phyloP scores from a whole-genome alignment of 2,329 filamentous ascomycete species.

The Didymella glomerata region DNA sequence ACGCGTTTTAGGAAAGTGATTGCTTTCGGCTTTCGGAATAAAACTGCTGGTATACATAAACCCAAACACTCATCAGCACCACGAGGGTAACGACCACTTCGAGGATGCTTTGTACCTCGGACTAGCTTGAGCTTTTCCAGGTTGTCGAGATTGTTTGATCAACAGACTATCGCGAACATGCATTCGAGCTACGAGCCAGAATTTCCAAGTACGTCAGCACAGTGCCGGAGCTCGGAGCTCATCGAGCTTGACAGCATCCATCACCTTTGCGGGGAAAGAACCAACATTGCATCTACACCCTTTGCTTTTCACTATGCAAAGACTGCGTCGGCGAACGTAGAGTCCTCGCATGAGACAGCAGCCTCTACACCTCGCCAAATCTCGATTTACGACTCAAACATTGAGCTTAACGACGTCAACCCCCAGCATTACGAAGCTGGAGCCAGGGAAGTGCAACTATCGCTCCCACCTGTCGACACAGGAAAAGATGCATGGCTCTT shows the following conservation, averaged over 20 bases:
- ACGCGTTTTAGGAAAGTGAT: background rate
- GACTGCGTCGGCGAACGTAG: background rate
- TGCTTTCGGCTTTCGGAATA: background rate
- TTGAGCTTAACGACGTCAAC: conserved; percentile 1
- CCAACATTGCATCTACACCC: background rate
- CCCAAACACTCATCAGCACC: background rate
- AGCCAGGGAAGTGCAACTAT: background rate
- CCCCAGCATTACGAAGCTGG: background rate
- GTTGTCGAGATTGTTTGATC: too few relatives aligned
- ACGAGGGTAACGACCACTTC: background rate
- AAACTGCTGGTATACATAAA: background rate
- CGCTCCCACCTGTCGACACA: conserved; percentile 28
- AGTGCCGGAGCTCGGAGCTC: background rate
- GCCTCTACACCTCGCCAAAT: background rate
- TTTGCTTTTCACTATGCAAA: too few relatives aligned
- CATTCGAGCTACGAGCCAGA: background rate
- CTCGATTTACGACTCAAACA: background rate
- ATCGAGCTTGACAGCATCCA: background rate
- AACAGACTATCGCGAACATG: background rate
- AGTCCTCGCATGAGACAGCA: conserved; percentile 32
- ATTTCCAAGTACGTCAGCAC: background rate
- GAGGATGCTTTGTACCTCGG: background rate
- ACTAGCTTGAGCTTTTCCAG: background rate
- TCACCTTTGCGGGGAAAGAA: background rate
- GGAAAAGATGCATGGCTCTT: conserved; percentile 36